Evolutionary conservation across 2,329 filamentous ascomycete species (phyloP), one percentile per base, ranked within the genome.

Genomic region (Penicillium sp.): DNA sequence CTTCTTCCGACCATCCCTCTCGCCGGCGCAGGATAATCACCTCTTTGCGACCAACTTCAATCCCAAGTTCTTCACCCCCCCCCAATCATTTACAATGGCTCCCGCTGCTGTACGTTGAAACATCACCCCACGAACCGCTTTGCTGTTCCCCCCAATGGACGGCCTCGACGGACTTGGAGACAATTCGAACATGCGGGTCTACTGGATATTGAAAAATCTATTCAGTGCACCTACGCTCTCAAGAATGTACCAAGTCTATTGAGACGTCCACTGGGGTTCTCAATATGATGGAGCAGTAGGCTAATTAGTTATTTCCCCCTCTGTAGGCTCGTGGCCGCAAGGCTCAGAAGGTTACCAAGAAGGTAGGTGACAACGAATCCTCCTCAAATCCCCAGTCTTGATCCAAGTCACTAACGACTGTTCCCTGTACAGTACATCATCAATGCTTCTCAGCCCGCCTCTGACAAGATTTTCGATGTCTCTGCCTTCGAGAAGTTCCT

Each of bases 391-490:
- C 30, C 33, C 40, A 28, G 35, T 57, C 19, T 6, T 46, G 16
- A n/a, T 37, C 40, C 22, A 45, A 46, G n/a, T 14, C 26, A 52
- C 57, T 61, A 59, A 52, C 38, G 56, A 10, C 19, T 46, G 52
- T 43, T n/a, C 35, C 19, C 63, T 48, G 19, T 60, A 57, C 73
- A 96, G 94, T 99, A 92, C 89, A 89, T 96, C 86, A 98, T 99
- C 91, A 96, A 99, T 86, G 94, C 93, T 82, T 93, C 92, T 77
- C 94, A 98, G 85, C 95, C 95, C 76, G 93, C 93, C 74, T 91
- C 88, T 85, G 95, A 99, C 88, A 98, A 98, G 90, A 99, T 99
- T 88, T 98, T 99, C 89, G 95, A 99, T 82, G 89, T 97, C 81
- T 89, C 91, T 76, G 93, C 93, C 73, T 99, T 99, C 82, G 93